phyloP scores from a whole-genome alignment of 78 protist species.

The Dictyostelium citrinum region DNA sequence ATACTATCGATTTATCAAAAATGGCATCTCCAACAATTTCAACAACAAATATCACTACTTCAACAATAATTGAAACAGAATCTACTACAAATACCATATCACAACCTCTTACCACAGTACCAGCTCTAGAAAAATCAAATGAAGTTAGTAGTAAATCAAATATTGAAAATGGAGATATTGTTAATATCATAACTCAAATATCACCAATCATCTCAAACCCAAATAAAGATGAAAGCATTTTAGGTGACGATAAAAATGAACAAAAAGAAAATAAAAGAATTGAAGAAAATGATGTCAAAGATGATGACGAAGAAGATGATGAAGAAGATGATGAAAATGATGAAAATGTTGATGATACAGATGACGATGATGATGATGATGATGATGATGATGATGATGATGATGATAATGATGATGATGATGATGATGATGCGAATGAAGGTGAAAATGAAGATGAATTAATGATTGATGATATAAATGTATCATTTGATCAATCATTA shows the following conservation, averaged over 20 bases:
- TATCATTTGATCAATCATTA: neutral
- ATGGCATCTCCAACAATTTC: neutral
- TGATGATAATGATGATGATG: neutral
- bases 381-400: neutral
- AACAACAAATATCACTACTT: neutral
- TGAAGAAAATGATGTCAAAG: neutral
- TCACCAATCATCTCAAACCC: neutral
- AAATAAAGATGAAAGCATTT: neutral
- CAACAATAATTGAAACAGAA: neutral
- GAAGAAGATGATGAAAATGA: neutral
- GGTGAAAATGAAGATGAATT: conserved; percentile 1
- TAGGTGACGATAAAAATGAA: neutral
- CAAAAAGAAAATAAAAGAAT: neutral
- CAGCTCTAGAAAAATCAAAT: neutral
- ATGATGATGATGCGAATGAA: neutral
- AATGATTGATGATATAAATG: neutral
- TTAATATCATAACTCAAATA: neutral
- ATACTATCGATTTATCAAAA: neutral
- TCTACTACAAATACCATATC: neutral
- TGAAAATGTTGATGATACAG: too few species aligned
- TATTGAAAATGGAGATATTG: neutral
- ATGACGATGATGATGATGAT: neutral
- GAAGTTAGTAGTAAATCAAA: neutral
- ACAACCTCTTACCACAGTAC: neutral
- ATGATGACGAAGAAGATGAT: neutral